Evolutionary conservation across 495 filamentous ascomycete species (phyloP).

Genomic region (Penicillium bialowiezense): DNA sequence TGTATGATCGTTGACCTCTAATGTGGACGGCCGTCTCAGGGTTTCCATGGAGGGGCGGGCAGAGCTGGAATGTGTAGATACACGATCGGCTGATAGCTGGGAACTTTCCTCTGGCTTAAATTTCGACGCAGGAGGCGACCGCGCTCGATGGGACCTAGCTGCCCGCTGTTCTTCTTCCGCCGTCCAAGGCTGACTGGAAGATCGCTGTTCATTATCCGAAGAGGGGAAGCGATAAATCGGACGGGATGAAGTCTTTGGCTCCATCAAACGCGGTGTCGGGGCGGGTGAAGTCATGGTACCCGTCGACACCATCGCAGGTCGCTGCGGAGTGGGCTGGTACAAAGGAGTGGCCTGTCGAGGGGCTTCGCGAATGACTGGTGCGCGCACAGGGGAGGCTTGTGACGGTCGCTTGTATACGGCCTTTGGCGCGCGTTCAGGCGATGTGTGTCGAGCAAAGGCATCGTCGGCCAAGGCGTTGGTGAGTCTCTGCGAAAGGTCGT

Average conservation of each 20-base stretch:
- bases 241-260: constrained; percentile 40
- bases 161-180: constrained; percentile 25
- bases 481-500: constrained; percentile 69
- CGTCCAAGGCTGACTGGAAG: constrained; percentile 52
- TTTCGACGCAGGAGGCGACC: constrained; percentile 30
- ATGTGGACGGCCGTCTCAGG: constrained; percentile 56
- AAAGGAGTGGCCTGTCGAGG: constrained; percentile 35
- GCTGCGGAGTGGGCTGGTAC: constrained; percentile 58
- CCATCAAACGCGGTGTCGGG: constrained; percentile 51
- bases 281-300: constrained; percentile 87
- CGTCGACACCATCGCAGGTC: constrained; percentile 79
- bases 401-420: constrained; percentile 25
- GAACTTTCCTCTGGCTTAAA: constrained; percentile 47
- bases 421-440: constrained; percentile 29
- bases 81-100: constrained; percentile 43
- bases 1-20: constrained; percentile 57
- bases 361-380: constrained; percentile 22
- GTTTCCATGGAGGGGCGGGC: constrained; percentile 77
- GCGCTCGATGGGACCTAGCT: constrained; percentile 12
- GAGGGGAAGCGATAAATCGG: constrained; percentile 64
- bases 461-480: constrained; percentile 86
- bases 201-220: constrained; percentile 50
- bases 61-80: constrained; percentile 60
- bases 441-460: constrained; percentile 62
- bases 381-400: constrained; percentile 24